Conservation (phyloP, 2,329 filamentous ascomycete genomes). For the Alternaria postmessia region DNA sequence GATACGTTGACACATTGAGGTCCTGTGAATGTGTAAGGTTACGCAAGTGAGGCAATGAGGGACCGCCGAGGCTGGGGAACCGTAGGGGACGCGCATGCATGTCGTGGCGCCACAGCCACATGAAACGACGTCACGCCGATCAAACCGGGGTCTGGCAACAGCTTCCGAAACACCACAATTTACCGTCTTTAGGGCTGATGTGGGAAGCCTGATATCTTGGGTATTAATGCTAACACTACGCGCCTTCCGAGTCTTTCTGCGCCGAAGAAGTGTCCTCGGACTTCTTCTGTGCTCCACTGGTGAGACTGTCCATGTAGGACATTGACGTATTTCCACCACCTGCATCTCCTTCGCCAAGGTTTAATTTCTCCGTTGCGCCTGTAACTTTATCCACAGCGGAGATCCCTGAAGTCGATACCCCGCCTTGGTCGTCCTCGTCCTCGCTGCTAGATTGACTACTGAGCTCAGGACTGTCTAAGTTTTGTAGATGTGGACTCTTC, state of each 20-base stretch:
- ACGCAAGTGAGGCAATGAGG: constrained; percentile 16
- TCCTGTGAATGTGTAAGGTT: constrained; percentile 3
- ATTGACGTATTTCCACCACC: constrained; percentile 10
- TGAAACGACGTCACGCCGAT: constrained; percentile 35
- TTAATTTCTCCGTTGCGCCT: constrained; percentile 6
- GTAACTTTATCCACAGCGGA: constrained; percentile 12
- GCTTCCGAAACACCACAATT: constrained; percentile 1
- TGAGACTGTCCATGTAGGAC: constrained; percentile 17
- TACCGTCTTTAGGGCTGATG: neutral
- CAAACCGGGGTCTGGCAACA: constrained; percentile 16
- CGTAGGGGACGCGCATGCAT: constrained; percentile 22
- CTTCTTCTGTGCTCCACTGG: neutral
- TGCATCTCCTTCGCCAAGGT: neutral
- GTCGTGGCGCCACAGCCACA: constrained; percentile 25
- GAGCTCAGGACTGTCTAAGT: constrained; percentile 51
- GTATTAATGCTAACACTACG: constrained; percentile 15
- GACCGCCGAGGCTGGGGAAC: constrained; percentile 18
- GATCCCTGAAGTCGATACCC: constrained; percentile 22
- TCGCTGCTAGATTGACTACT: constrained; percentile 48
- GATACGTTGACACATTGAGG: constrained; percentile 17
- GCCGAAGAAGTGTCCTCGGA: neutral
- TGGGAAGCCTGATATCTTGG: neutral
- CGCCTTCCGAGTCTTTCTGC: neutral
- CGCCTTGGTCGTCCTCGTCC: constrained; percentile 41
- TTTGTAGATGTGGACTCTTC: constrained; percentile 51